A percentile compares a stretch with the other conserved stretches of the same genome.
These are phyloP conservation scores for Tylopilus sp. DNA, from an alignment of 768 basidiomycete genomes.

Conservation along the genomic window DNA sequence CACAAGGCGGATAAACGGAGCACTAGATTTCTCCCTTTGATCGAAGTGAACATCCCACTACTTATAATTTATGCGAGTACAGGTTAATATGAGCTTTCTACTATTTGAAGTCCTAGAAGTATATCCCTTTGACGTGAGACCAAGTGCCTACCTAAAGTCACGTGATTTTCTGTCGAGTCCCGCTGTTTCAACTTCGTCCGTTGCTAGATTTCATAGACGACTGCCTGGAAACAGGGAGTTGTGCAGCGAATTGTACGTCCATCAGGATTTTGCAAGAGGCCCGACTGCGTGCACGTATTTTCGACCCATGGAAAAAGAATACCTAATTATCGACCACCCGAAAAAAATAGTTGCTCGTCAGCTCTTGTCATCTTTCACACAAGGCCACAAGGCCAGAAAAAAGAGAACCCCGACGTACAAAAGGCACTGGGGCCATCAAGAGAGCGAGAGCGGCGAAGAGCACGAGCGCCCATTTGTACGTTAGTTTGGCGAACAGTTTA, in stretches of 20 bases:
- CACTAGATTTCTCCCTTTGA: not conserved
- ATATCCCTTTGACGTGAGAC: too few relatives aligned
- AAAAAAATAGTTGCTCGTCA: not conserved
- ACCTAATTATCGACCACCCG: constrained; percentile 7
- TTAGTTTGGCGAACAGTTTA: constrained; percentile 43
- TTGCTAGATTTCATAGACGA: not conserved
- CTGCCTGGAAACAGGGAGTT: not conserved
- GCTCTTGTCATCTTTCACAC: not conserved
- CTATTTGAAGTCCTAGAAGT: too few relatives aligned
- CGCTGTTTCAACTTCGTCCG: constrained; percentile 13
- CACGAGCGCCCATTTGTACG: constrained; percentile 48
- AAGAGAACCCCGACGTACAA: constrained; percentile 25
- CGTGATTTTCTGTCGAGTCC: not conserved
- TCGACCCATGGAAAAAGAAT: constrained; percentile 31
- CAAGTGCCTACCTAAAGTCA: too few relatives aligned
- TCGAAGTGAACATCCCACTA: too few relatives aligned
- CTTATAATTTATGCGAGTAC: too few relatives aligned
- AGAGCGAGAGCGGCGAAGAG: constrained; percentile 40
- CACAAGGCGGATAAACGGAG: constrained; percentile 2
- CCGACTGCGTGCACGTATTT: constrained; percentile 30
- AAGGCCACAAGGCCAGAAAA: not conserved
- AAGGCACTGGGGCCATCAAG: constrained; percentile 45
- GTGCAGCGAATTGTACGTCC: constrained; percentile 1
- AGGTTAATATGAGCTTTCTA: too few relatives aligned
- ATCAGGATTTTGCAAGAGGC: constrained; percentile 19